Base-by-base conservation (phyloP, 495 filamentous ascomycete genomes). In the Cercophora newfieldiana region DNA sequence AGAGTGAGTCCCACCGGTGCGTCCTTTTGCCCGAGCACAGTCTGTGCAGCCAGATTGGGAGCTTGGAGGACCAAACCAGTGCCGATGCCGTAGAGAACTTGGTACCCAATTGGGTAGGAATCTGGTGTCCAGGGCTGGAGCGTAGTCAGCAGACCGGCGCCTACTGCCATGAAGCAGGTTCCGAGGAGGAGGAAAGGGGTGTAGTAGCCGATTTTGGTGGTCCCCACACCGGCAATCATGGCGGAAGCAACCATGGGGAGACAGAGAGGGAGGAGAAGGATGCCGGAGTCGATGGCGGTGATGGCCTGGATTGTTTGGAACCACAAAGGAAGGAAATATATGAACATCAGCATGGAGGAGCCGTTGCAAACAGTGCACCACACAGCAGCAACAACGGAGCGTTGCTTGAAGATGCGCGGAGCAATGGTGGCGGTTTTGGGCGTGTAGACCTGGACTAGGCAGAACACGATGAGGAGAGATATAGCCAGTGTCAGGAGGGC, bases 361-460 rank as follows among this genome's bases (percentile, higher is more conserved):
- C 72, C 72, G 48, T 79, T 51, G 53, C 71, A 78, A 10, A 78
- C 59, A 3, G 74, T 74, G 2, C 71, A 77, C 70, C 65, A 70
- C 12, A 70, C 22, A 3, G 80, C 82, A 7, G 78, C 78, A 30
- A 82, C 77, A 22, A 96, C 82, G 59, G 80, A 88, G 12, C 91
- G 86, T 65, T 93, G 86, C 51, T 80, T 85, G 61, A 93, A 69
- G 71, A 94, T 81, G 19, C 86, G 85, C 3, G 83, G 82, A 5
- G 90, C 89, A 0, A 94, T 75, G 3, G 89, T 94, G 2, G 92
- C 91, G 16, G 79, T 84, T 0, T 92, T 86, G 16, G 71, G 72
- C 25, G 78, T 63, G 22, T 83, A 74, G 18, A 91, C 77, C 69
- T 89, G 82, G n/a, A 82, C 70, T 10, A 65, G 71, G 51, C 81